Percentiles rank a stretch among this genome's conserved stretches.
Conservation (phyloP, 495 filamentous ascomycete species). For the Penicillium macrosclerotiorum region DNA sequence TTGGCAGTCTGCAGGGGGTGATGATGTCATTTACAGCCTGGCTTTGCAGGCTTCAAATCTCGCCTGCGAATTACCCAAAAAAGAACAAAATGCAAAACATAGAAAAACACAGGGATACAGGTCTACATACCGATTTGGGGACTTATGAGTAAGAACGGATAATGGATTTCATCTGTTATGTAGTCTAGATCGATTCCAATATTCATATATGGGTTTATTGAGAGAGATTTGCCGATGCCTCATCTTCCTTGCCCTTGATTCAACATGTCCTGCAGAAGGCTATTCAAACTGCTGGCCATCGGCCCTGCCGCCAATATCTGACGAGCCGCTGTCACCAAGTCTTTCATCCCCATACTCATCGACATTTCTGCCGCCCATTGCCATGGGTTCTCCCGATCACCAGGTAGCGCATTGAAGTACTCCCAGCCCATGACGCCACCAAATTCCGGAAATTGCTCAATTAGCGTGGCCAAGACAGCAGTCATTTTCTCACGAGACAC, state of each 20-base stretch:
- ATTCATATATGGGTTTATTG: neutral
- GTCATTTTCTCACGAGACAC: conserved; percentile 49
- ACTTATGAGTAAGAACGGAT: too few relatives aligned
- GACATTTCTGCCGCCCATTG: conserved; percentile 65
- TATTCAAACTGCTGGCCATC: conserved; percentile 30
- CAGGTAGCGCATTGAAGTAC: conserved; percentile 71
- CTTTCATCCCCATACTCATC: conserved; percentile 48
- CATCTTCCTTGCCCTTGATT: conserved; percentile 19
- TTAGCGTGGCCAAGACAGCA: conserved; percentile 40
- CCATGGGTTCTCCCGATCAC: conserved; percentile 60
- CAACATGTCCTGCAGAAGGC: conserved; percentile 33
- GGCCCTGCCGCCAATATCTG: conserved; percentile 28
- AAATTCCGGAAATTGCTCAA: conserved; percentile 59
- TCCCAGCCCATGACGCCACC: conserved; percentile 89
- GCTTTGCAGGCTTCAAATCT: neutral
- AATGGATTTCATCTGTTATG: too few relatives aligned
- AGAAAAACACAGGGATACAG: too few relatives aligned
- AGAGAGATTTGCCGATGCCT: neutral
- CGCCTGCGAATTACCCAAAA: neutral
- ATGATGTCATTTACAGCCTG: conserved; percentile 13
- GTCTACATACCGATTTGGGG: too few relatives aligned
- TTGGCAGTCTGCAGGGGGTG: conserved; percentile 1
- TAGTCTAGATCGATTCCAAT: neutral
- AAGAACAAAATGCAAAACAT: too few relatives aligned
- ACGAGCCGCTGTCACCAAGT: conserved; percentile 31